Percentiles rank a stretch among this genome's conserved stretches.
Conservation (phyloP, 176 grass and related monocot genomes). For the Thinopyrum elongatum region DNA sequence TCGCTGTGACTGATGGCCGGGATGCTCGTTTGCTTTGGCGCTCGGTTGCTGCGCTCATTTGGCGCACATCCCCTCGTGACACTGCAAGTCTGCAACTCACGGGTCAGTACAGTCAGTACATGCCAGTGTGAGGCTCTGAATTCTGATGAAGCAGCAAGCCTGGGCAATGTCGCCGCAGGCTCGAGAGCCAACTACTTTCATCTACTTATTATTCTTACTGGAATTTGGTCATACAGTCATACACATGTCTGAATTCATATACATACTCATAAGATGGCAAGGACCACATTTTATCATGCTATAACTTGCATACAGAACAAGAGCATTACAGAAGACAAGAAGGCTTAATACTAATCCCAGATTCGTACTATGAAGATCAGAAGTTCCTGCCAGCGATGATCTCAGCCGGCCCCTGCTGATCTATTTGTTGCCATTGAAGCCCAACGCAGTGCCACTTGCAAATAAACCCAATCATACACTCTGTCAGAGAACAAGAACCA, state of each 20-base stretch:
- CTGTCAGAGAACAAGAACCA: background rate
- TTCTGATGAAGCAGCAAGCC: slow-evolving; percentile 47
- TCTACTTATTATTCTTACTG: background rate
- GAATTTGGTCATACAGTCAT: background rate
- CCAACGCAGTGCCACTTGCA: background rate
- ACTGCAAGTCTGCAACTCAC: slow-evolving; percentile 40
- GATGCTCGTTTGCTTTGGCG: slow-evolving; percentile 5
- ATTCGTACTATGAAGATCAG: background rate
- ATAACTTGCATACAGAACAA: background rate
- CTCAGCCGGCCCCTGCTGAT: background rate
- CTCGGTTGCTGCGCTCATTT: slow-evolving; percentile 29
- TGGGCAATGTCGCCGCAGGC: slow-evolving; percentile 53
- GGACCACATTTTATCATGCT: background rate
- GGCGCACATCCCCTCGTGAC: slow-evolving; percentile 19
- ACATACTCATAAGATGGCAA: background rate
- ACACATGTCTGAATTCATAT: background rate
- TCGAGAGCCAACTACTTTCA: background rate
- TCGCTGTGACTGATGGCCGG: background rate
- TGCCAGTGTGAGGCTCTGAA: slow-evolving; percentile 40
- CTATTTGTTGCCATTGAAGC: background rate
- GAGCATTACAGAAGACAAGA: background rate
- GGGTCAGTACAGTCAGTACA: slow-evolving; percentile 45
- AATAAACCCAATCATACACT: slow-evolving; percentile 20
- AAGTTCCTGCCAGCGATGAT: background rate
- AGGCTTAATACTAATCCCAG: background rate